A percentile compares a stretch with the other conserved stretches of the same genome.
Evolutionary conservation across 768 basidiomycete genomes (phyloP).

Genomic region (Tricholomella constricta): DNA sequence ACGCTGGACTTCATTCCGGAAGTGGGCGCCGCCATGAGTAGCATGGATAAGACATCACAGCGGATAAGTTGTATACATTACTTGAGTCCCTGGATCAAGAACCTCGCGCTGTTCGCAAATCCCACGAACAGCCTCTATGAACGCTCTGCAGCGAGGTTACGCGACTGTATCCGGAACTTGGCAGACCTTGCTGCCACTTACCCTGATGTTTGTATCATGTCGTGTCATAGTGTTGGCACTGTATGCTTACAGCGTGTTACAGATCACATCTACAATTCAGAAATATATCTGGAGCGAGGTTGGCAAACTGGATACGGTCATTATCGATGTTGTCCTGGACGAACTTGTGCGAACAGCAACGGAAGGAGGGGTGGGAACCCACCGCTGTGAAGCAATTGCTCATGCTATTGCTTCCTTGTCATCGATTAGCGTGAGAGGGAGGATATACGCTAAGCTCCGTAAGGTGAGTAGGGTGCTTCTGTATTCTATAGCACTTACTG

Average conservation of each 20-base stretch:
- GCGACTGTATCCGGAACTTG: slow-evolving; percentile 80
- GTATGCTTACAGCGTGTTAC: slow-evolving; percentile 12
- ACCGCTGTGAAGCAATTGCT: slow-evolving; percentile 73
- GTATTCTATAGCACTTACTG: neutral
- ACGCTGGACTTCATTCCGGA: slow-evolving; percentile 91
- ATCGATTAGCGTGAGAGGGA: slow-evolving; percentile 76
- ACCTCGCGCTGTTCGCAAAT: slow-evolving; percentile 70
- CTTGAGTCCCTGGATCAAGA: slow-evolving; percentile 87
- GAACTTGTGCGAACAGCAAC: slow-evolving; percentile 80
- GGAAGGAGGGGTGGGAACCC: slow-evolving; percentile 80
- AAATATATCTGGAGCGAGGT: slow-evolving; percentile 79
- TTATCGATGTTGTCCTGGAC: slow-evolving; percentile 75
- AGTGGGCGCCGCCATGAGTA: slow-evolving; percentile 68
- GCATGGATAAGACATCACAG: slow-evolving; percentile 49
- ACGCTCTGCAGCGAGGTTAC: slow-evolving; percentile 69
- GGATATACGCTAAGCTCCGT: slow-evolving; percentile 75
- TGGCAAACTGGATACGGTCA: slow-evolving; percentile 62
- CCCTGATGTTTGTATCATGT: slow-evolving; percentile 53
- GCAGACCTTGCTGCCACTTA: slow-evolving; percentile 75
- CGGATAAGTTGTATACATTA: slow-evolving; percentile 79
- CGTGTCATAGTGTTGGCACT: neutral
- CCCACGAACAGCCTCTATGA: slow-evolving; percentile 70
- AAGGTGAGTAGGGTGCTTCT: slow-evolving; percentile 48
- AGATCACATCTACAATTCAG: slow-evolving; percentile 71
- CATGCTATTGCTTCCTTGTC: slow-evolving; percentile 74